These are phyloP conservation scores for Saccharomyces hybrid DNA, from an alignment of 1,139 yeast genomes.

Conservation along the genomic window DNA sequence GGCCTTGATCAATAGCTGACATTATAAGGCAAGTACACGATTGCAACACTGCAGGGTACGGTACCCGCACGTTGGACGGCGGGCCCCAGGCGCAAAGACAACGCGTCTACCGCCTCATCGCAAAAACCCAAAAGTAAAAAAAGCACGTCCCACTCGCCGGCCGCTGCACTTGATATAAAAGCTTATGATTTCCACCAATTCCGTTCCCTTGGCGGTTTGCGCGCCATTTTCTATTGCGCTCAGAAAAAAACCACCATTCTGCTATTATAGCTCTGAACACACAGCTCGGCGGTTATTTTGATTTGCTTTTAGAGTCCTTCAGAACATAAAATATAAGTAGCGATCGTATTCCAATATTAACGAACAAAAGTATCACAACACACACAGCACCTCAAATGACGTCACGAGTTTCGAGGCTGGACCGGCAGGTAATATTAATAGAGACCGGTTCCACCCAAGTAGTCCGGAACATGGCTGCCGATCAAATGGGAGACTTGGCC, in stretches of 20 bases:
- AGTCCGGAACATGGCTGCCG: slow-evolving; percentile 94
- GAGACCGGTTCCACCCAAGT: slow-evolving; percentile 95
- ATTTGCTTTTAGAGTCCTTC: slow-evolving; percentile 38
- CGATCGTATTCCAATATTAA: not conserved
- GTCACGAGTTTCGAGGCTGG: slow-evolving; percentile 42
- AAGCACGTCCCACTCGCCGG: not conserved
- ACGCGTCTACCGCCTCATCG: slow-evolving; percentile 1
- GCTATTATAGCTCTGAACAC: not conserved
- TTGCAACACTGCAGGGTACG: not conserved
- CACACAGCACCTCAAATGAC: slow-evolving; percentile 20
- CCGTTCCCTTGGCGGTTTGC: not conserved
- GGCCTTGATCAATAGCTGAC: not conserved
- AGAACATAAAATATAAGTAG: not conserved
- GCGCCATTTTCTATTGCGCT: not conserved
- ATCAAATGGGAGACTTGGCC: slow-evolving; percentile 90
- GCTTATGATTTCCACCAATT: slow-evolving; percentile 1
- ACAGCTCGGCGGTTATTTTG: slow-evolving; percentile 9
- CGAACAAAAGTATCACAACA: not conserved
- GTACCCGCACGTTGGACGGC: not conserved
- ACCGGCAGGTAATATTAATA: slow-evolving; percentile 66
- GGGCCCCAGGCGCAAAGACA: not conserved
- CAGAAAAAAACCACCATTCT: not conserved
- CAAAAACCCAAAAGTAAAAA: not conserved
- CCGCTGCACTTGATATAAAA: not conserved
- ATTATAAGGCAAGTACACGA: not conserved